Evolutionary conservation across 148 eudicot species (phyloP), one percentile per base, ranked within the genome.

Genomic region (Euryodendron excelsum): DNA sequence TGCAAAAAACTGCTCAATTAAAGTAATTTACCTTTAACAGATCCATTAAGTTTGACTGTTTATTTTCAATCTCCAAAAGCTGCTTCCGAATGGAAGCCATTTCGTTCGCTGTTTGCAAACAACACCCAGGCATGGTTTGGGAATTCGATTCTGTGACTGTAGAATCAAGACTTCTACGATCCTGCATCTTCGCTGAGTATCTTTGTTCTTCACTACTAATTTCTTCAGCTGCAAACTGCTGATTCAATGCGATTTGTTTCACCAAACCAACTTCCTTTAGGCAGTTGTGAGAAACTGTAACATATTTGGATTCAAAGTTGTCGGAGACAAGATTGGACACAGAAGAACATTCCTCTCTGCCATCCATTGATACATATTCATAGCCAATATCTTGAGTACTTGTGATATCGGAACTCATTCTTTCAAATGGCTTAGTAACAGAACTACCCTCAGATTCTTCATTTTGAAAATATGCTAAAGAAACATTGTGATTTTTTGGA

Each of bases 111-210:
- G 86, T 83, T 81, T 88, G 90, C 33, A 78, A 80, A 82, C 91
- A 86, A 75, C 90, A 89, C 28, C 67, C 85, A 28, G 45, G 86
- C 44, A 84, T 80, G 72, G 83, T 65, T 17, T 67, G 92, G 59
- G 88, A 85, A 76, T 87, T 87, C 27, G 77, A 74, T 73, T 90
- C 89, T 25, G 90, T 92, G 50, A 92, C 83, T 8, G 90, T 87
- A 70, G 98, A 94, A 80, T 90, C 97, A 65, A 90, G 87, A 80
- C 94, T 94, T 58, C 76, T 80, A n/a, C 89, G 92, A 76, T 92
- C 91, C 70, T 72, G 81, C 80, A 64, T 80, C 71, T 81, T 87
- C 8, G 80, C 62, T 4, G 86, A 75, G 80, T 81, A 87, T 62
- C 84, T 78, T 69, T 80, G 85, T 52, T 81, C 87, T 74, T 82